Percentiles rank a stretch among this genome's conserved stretches.
Conservation (phyloP, 495 filamentous ascomycete species). For the Letharia lupina region DNA sequence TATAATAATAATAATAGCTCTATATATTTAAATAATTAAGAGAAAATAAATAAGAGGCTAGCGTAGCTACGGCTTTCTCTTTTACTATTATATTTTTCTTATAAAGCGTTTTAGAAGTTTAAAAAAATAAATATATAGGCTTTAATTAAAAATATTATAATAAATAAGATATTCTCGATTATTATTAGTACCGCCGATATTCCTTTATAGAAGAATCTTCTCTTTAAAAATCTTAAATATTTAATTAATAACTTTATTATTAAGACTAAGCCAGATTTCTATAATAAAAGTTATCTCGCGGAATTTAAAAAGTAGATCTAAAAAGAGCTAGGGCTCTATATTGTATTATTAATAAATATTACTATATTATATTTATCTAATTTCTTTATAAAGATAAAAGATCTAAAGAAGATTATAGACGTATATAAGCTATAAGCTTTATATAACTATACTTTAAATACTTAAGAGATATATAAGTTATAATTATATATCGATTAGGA, state of each 20-base stretch:
- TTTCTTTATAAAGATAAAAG: too few species aligned
- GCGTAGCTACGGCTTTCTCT: too few species aligned
- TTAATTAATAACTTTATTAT: constrained; percentile 26
- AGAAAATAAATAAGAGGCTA: too few species aligned
- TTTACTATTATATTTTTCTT: too few species aligned
- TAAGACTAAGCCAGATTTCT: constrained; percentile 31
- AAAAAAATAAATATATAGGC: constrained; percentile 14
- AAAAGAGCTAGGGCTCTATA: too few species aligned
- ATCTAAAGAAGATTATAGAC: too few species aligned
- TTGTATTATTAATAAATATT: constrained; percentile 7
- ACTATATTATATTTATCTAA: constrained; percentile 9
- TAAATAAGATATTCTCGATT: constrained; percentile 9
- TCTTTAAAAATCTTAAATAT: not conserved
- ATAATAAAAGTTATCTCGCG: constrained; percentile 33
- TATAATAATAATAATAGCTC: too few species aligned
- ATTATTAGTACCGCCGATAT: not conserved
- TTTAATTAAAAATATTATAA: not conserved
- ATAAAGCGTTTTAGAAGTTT: too few species aligned
- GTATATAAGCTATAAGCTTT: too few species aligned
- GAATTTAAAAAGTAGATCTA: constrained; percentile 20
- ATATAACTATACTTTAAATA: too few species aligned
- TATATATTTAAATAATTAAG: too few species aligned
- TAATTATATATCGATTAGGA: not conserved
- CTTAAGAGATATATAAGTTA: too few species aligned
- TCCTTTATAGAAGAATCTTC: not conserved